A percentile compares a stretch with the other conserved stretches of the same genome.
Conservation (phyloP, 106 monocot genomes). For the Apostasia shenzhenica region DNA sequence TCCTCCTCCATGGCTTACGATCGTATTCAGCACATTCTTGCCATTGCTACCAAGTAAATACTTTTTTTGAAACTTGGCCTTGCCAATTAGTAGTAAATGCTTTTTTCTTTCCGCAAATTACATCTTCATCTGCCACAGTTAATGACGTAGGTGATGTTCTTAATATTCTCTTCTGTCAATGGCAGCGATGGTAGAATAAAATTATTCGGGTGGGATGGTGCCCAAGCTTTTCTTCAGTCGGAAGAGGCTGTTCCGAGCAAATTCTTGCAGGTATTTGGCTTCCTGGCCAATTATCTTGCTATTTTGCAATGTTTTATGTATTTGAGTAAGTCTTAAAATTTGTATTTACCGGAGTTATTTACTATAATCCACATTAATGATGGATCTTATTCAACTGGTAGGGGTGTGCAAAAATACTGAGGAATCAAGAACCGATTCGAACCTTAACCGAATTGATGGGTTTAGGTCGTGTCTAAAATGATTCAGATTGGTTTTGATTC, state of each 20-base stretch:
- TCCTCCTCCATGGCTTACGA: constrained; percentile 61
- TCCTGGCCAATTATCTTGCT: neutral
- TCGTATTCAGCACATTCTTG: constrained; percentile 57
- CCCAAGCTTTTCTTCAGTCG: constrained; percentile 77
- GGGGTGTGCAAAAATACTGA: too few relatives aligned
- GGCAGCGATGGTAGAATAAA: constrained; percentile 81
- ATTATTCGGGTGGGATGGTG: constrained; percentile 59
- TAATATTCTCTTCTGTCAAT: neutral
- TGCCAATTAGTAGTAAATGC: neutral
- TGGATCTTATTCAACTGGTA: too few relatives aligned
- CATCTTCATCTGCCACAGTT: neutral
- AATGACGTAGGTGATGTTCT: neutral
- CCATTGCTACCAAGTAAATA: constrained; percentile 57
- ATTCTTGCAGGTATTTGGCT: constrained; percentile 58
- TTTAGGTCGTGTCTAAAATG: too few relatives aligned
- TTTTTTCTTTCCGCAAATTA: neutral
- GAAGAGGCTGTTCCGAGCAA: constrained; percentile 45
- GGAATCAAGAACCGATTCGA: too few relatives aligned
- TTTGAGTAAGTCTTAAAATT: neutral
- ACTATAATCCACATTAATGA: too few relatives aligned
- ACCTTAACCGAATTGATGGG: too few relatives aligned
- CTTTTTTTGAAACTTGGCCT: neutral
- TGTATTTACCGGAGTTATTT: too few relatives aligned
- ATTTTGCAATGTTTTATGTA: neutral
- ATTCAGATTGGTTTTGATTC: too few relatives aligned